Evolutionary conservation across 2,329 filamentous ascomycete species (phyloP).

Genomic region (Myotisia sp.): DNA sequence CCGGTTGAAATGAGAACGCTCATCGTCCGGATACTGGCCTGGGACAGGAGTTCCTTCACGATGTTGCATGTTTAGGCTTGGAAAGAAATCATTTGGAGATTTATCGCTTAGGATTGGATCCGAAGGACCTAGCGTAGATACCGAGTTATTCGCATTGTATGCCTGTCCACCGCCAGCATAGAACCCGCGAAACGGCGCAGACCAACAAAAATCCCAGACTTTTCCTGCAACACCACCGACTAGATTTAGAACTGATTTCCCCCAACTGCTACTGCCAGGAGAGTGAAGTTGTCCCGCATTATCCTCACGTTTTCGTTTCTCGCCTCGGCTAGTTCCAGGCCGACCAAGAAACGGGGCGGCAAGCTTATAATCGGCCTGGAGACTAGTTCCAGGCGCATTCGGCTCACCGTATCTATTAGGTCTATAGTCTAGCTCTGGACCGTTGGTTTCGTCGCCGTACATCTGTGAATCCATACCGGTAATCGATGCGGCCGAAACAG

Average conservation of each 20-base stretch:
- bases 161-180: slow-evolving; percentile 67
- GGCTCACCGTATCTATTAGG: slow-evolving; percentile 28
- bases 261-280: slow-evolving; percentile 8
- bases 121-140: background rate
- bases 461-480: slow-evolving; percentile 11
- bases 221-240: slow-evolving; percentile 43
- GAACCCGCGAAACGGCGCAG: slow-evolving; percentile 62
- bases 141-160: slow-evolving; percentile 42
- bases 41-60: slow-evolving; percentile 35
- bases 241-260: slow-evolving; percentile 27
- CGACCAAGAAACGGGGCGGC: slow-evolving; percentile 5
- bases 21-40: slow-evolving; percentile 38
- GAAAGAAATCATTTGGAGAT: slow-evolving; percentile 17
- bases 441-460: slow-evolving; percentile 14
- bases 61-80: slow-evolving; percentile 6
- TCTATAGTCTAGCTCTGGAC: slow-evolving; percentile 28
- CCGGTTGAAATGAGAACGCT: slow-evolving; percentile 1
- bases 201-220: slow-evolving; percentile 71
- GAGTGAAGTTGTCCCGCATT: background rate
- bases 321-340: background rate
- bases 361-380: background rate
- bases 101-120: slow-evolving; percentile 10
- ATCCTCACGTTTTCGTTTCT: slow-evolving; percentile 1
- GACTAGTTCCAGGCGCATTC: slow-evolving; percentile 3
- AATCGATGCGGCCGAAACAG: slow-evolving; percentile 16